Evolutionary conservation across 2,329 filamentous ascomycete species (phyloP).

Genomic region (Penicillium sp.): DNA sequence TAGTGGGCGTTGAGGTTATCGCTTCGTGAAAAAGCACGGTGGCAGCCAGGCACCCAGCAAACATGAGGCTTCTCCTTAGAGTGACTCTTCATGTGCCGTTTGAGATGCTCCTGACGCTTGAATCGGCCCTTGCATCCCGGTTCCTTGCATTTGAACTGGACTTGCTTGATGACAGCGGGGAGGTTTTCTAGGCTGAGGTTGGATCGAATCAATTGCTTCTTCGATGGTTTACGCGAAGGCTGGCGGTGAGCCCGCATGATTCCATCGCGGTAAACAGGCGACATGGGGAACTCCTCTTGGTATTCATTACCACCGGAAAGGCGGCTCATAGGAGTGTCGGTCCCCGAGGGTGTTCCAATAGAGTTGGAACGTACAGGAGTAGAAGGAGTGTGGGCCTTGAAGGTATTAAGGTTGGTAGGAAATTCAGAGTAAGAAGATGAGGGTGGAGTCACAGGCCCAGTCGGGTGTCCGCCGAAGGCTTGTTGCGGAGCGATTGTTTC

Average conservation of each 20-base stretch:
- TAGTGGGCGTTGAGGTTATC: slow-evolving; percentile 53
- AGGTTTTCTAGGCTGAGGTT: slow-evolving; percentile 42
- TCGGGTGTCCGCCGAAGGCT: slow-evolving; percentile 33
- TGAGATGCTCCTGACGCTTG: slow-evolving; percentile 55
- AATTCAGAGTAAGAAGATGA: slow-evolving; percentile 45
- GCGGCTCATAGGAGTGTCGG: slow-evolving; percentile 41
- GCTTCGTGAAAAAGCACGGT: slow-evolving; percentile 47
- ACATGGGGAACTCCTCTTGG: slow-evolving; percentile 39
- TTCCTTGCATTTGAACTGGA: slow-evolving; percentile 48
- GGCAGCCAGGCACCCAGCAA: slow-evolving; percentile 50
- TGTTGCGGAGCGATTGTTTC: slow-evolving; percentile 44
- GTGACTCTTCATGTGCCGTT: slow-evolving; percentile 54
- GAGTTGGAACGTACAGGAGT: slow-evolving; percentile 43
- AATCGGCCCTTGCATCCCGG: slow-evolving; percentile 51
- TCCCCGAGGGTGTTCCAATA: slow-evolving; percentile 38
- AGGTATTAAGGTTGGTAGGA: slow-evolving; percentile 35
- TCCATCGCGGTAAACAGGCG: slow-evolving; percentile 38
- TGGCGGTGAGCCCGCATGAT: slow-evolving; percentile 36
- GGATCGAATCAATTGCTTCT: slow-evolving; percentile 34
- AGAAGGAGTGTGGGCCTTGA: slow-evolving; percentile 42
- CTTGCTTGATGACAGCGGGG: slow-evolving; percentile 44
- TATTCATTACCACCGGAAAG: slow-evolving; percentile 41
- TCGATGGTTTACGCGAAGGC: slow-evolving; percentile 40
- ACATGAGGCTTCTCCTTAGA: slow-evolving; percentile 49
- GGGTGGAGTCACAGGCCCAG: slow-evolving; percentile 35